Base-by-base conservation (phyloP, 176 grass and related monocot genomes). In the Saccharum officinarum region DNA sequence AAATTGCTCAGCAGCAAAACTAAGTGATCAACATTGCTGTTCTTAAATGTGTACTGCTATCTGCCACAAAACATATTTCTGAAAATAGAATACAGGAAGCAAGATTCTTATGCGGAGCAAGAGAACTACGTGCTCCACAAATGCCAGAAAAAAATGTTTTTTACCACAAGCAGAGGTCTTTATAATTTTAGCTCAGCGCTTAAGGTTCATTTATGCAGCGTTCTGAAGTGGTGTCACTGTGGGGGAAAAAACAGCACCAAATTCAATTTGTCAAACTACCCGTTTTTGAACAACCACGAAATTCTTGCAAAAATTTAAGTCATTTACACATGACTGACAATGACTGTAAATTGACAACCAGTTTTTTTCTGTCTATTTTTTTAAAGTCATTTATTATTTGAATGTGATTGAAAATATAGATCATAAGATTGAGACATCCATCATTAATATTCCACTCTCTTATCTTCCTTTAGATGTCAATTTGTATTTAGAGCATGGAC, bases 1-100 rank as follows among this genome's bases (percentile, higher is more conserved):
- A 79, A 77, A 86, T 79, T 78, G 65, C 67, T 16, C 28, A 71
- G 67, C 46, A 74, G 31, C 28, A n/a, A 45, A 10, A 42, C 4
- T 69, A 66, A 81, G 12, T n/a, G 47, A 59, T 13, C 6, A 39
- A 42, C 26, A 79, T 18, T 7, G 10, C 17, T 26, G 33, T 38
- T 34, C 18, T 47, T 44, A 46, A 62, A 62, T 45, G n/a, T 55
- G 17, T 57, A 69, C 6, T 15, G 41, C 38, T 42, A 23, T 30
- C 8, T 25, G 26, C 5, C 26, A 80, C 13, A 42, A 34, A 84
- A 84, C 57, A 37, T 50, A 66, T 15, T 59, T 63, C 8, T 4
- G 4, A 46, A 47, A 65, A 50, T 23, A 38, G 36, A 68, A 2
- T 50, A 0, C n/a, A 57, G 7, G 14, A 40, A 55, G 15, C 46